These are phyloP conservation scores for Rutstroemia sp. DNA, from an alignment of 2,329 filamentous ascomycete species.

Conservation along the genomic window DNA sequence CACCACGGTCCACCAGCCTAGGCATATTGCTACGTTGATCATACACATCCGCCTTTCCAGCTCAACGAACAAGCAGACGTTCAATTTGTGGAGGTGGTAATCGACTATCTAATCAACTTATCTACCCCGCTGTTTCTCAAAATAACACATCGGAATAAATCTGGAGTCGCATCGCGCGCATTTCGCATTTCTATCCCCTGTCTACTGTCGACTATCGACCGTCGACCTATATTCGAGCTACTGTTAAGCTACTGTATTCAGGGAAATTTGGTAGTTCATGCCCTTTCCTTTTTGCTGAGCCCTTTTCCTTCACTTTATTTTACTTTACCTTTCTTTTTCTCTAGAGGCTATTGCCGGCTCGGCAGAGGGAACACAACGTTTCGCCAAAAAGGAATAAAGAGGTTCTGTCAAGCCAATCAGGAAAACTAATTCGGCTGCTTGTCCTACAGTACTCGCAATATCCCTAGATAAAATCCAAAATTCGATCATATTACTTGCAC, in stretches of 20 bases:
- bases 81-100: background rate
- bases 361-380: background rate
- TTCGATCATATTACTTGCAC: background rate
- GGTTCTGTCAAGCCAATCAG: background rate
- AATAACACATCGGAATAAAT: background rate
- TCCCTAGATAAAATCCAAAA: background rate
- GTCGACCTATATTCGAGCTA: background rate
- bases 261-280: background rate
- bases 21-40: background rate
- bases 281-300: background rate
- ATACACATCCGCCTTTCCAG: too few relatives aligned
- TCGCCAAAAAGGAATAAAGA: background rate
- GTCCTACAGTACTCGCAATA: background rate
- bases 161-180: background rate
- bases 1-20: too few relatives aligned
- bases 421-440: background rate
- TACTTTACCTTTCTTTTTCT: background rate
- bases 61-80: background rate
- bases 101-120: background rate
- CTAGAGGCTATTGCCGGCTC: background rate
- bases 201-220: too few relatives aligned
- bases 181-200: background rate
- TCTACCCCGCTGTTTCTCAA: constrained; percentile 3
- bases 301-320: background rate
- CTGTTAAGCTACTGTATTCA: background rate